Evolutionary conservation across 2,329 filamentous ascomycete genomes (phyloP), one percentile per base, ranked within the genome.

Genomic region (Verticillium longisporum): DNA sequence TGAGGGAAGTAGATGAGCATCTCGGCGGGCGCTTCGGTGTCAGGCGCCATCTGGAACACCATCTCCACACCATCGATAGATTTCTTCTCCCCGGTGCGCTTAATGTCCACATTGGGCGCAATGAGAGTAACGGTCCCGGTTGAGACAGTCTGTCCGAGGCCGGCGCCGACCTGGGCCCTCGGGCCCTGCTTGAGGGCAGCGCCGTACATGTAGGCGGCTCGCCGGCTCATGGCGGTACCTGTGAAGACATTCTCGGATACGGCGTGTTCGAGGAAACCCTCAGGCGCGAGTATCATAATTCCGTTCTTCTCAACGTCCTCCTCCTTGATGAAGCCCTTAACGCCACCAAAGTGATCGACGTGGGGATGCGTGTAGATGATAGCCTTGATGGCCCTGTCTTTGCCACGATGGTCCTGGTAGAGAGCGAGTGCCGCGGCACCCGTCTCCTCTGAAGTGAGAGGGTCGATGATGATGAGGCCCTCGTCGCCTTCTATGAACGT

Each of bases 291-390:
- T 55, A 74, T 70, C 1, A 62, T 62, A 45, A 63, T 59, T 13
- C 60, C 67, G 32, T 21, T 64, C 55, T 62, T 53, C 18, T 61
- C 58, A 26, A 68, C 21, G 15, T 61, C 67, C 26, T 18, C 65
- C 55, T 64, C 56, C 14, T 61, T 56, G 36, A 68, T 33, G 36
- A 69, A 61, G 18, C 66, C 71, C 37, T 61, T 59, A 1, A 66
- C 69, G 36, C 75, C 76, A 15, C 62, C 63, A 56, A 71, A 77
- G 61, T 78, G 75, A 60, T 77, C 76, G 13, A 57, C 70, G 63
- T 78, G 75, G 2, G 69, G 75, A 61, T 79, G 76, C 6, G 75
- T 72, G 64, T 77, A 78, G n/a, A 78, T 70, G 55, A 78, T 62
- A 3, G 68, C 76, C 1, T 64, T 71, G 18, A 77, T 66, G 1